phyloP scores from a whole-genome alignment of 306 rosid species.

The Vachellia pachyceras region DNA sequence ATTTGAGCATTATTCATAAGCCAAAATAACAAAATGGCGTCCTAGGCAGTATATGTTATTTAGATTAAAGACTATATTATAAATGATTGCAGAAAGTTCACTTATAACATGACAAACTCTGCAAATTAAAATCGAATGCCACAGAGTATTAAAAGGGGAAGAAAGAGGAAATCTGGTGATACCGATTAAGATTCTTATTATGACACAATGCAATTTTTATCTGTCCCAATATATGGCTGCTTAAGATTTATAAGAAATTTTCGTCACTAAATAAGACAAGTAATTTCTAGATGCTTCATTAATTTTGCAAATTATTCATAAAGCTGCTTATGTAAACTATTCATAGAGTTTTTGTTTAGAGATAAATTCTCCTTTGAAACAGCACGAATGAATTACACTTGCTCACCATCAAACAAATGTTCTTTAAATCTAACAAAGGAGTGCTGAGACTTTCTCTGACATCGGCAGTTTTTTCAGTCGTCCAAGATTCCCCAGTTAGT shows the following conservation, averaged over 20 bases:
- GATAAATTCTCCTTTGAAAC: constrained; percentile 17
- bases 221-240: background rate
- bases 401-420: constrained; percentile 89
- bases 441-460: constrained; percentile 64
- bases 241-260: background rate
- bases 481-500: constrained; percentile 81
- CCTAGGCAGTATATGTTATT: too few species aligned
- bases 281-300: background rate
- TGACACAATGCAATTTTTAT: background rate
- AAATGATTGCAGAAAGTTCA: background rate
- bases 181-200: background rate
- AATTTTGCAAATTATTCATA: background rate
- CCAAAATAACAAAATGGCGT: too few species aligned
- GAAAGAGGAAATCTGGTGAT: too few species aligned
- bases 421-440: constrained; percentile 73
- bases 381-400: constrained; percentile 19
- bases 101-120: background rate
- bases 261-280: background rate
- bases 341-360: background rate
- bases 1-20: background rate
- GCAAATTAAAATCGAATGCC: background rate
- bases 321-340: background rate
- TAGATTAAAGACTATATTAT: too few species aligned
- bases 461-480: constrained; percentile 71
- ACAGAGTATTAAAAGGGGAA: too few species aligned